Evolutionary conservation across 2,329 filamentous ascomycete genomes (phyloP), one percentile per base, ranked within the genome.

Genomic region (Fusarium sacchari): DNA sequence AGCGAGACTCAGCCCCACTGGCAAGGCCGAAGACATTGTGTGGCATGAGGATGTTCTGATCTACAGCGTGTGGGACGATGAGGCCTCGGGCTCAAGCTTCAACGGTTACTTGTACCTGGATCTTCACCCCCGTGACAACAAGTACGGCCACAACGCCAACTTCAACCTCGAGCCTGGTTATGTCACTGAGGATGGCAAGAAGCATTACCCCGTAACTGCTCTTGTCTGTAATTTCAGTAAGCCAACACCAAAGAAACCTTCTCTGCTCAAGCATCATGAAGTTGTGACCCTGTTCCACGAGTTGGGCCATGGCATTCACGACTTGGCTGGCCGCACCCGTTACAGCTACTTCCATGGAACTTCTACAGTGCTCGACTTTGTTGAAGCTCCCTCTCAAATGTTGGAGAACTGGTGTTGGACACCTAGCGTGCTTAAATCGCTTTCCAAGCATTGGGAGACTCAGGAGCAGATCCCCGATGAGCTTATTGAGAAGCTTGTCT

Each of bases 201-300:
- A 93, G 61, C 88, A 90, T 64, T 95, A 95, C 80, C 93, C 93
- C 11, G 92, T 92, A 3, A 96, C 93, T 1, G 92, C 93, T 4
- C 86, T 96, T 17, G 93, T 96, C 17, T 96, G 93, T 88, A 96
- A 96, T 84, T 96, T 96, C 81, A 93, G 91, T 79, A 95, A 95
- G 83, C 92, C 93, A 5, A 93, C 92, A 3, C 84, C 89, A 15
- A 92, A 88, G 79, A 95, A 94, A 82, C 93, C 93, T 9, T 93
- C 90, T 28, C 86, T 96, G 7, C 88, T 96, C 46, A 95, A 95
- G 86, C 94, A 96, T 78, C 91, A 94, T 61, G 93, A 96, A 81
- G 92, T 95, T 5, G 91, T 94, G 17, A 95, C 93, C 0, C 87
- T 96, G 15, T 96, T 96, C 88, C 93, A 96, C 78, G 91, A 93